Conservation (phyloP, 2,329 filamentous ascomycete genomes). For the Thelonectria rubi region DNA sequence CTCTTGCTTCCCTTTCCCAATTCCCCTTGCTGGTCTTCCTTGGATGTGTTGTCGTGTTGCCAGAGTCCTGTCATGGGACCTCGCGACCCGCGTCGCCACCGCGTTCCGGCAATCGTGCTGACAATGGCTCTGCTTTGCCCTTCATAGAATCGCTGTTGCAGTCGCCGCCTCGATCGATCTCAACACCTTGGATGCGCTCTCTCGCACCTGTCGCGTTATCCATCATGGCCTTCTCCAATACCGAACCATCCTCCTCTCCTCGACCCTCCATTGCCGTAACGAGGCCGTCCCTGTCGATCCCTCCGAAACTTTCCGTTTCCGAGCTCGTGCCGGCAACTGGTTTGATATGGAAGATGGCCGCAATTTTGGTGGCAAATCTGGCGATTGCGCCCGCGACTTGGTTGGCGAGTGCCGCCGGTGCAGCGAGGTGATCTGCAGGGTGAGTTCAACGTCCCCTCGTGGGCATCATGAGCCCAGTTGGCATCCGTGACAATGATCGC, state of each 20-base stretch:
- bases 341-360: constrained; percentile 67
- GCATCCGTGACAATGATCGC: constrained; percentile 15
- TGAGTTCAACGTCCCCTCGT: constrained; percentile 53
- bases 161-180: constrained; percentile 84
- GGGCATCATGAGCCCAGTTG: neutral
- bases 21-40: neutral
- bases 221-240: constrained; percentile 82
- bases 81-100: neutral
- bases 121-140: constrained; percentile 10
- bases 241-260: constrained; percentile 74
- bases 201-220: constrained; percentile 82
- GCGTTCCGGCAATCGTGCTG: constrained; percentile 18
- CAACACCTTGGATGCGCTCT: constrained; percentile 85
- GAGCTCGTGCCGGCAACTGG: constrained; percentile 65
- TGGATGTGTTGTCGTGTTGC: neutral
- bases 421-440: constrained; percentile 80
- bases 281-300: constrained; percentile 67
- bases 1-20: constrained; percentile 9
- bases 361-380: constrained; percentile 71
- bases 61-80: constrained; percentile 31
- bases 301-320: constrained; percentile 65
- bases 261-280: constrained; percentile 82
- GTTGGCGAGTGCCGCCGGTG: constrained; percentile 86
- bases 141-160: constrained; percentile 76
- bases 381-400: constrained; percentile 86